Conservation (phyloP, 2,329 filamentous ascomycete species). For the Cytospora leucostoma region DNA sequence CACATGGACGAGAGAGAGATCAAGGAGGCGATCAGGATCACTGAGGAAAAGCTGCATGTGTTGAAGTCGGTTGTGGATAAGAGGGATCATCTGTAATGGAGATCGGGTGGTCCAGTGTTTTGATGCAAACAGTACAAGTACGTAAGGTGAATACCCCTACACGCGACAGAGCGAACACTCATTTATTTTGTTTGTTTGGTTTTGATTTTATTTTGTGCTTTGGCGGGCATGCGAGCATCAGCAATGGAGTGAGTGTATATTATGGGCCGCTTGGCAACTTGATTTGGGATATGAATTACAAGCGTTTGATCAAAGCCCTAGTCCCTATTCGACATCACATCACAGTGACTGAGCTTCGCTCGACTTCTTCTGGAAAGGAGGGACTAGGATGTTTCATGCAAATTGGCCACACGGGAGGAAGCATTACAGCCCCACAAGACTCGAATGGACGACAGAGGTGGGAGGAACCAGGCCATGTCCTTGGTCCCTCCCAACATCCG, state of each 20-base stretch:
- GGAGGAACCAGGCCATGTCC: no score
- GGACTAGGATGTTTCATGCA: neutral
- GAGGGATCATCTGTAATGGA: slow-evolving; percentile 43
- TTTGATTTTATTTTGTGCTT: slow-evolving; percentile 9
- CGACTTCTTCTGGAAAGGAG: no score
- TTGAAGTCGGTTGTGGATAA: slow-evolving; percentile 72
- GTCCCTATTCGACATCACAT: no score
- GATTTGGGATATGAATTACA: neutral
- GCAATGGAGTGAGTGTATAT: slow-evolving; percentile 21
- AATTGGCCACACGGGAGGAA: no score
- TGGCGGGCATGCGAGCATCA: slow-evolving; percentile 22
- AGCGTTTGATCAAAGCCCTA: neutral
- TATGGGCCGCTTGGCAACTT: neutral
- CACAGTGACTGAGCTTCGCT: no score
- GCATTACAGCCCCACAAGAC: no score
- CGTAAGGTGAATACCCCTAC: slow-evolving; percentile 22
- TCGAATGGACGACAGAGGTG: no score
- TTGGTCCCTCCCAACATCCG: neutral
- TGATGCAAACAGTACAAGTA: slow-evolving; percentile 21
- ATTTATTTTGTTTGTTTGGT: slow-evolving; percentile 8
- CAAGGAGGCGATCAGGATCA: slow-evolving; percentile 78
- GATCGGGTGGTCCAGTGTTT: slow-evolving; percentile 5
- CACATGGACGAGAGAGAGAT: slow-evolving; percentile 73
- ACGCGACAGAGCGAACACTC: slow-evolving; percentile 7
- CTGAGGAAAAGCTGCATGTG: slow-evolving; percentile 78